Evolutionary conservation across 2,329 filamentous ascomycete genomes (phyloP), one percentile per base, ranked within the genome.

Genomic region (Penicillium concentricum): DNA sequence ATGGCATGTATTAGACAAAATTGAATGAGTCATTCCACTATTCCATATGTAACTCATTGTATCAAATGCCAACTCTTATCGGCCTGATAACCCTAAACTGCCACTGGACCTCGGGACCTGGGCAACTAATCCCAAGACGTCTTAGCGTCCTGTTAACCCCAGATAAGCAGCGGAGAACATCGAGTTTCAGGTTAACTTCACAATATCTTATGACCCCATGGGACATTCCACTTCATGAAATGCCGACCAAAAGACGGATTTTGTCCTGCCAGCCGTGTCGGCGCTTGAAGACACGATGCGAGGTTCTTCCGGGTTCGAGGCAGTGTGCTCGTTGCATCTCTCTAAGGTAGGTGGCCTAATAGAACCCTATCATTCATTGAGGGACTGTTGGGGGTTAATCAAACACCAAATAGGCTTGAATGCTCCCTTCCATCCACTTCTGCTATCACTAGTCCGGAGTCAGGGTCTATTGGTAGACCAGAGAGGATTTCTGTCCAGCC

Each of bases 251-350:
- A 26, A 42, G 54, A 56, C 48, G 54, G 8, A 52, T 56, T 32
- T n/a, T 56, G 10, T 63, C 62, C 8, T 64, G 62, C 35, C 57
- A 63, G 42, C 52, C 57, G n/a, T 64, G 61, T 39, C 57, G 61
- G 15, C 62, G 62, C 16, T 30, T 64, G 20, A 63, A 64, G 50
- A 64, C 62, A 46, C 53, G 62, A 44, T 64, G 62, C 43, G 62
- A 64, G 45, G 39, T 57, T 13, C 32, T 48, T 30, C 38, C 45
- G 2, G 52, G 52, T 6, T 54, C 47, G 9, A 46, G 34, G 13
- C 54, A 56, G 45, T 56, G 54, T 26, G 41, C 54, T n/a, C 54
- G 54, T 28, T 56, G 54, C 35, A 56, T 56, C 37, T 56, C 54
- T 22, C n/a, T 56, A 16, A 56, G 54, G 54, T 56, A 5, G n/a